Conservation (phyloP, 2,329 filamentous ascomycete species). For the Pseudogymnoascus sp. region DNA sequence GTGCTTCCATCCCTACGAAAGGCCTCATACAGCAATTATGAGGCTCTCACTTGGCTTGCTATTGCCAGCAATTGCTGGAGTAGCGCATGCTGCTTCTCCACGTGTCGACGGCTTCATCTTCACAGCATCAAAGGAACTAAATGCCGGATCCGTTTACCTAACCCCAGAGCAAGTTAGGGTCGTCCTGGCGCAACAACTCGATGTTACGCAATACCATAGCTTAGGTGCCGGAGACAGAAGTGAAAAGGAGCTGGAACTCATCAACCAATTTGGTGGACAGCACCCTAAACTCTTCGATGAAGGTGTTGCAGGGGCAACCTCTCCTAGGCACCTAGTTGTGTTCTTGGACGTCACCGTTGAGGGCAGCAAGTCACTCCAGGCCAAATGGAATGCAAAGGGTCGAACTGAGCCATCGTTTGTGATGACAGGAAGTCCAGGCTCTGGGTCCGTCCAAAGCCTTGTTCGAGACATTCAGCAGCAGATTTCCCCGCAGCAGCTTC, state of each 20-base stretch:
- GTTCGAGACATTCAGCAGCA: conserved; percentile 1
- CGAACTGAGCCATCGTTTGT: background rate
- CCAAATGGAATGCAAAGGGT: background rate
- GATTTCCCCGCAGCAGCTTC: background rate
- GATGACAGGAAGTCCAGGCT: background rate
- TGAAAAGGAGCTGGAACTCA: conserved; percentile 40
- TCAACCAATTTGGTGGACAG: conserved; percentile 53
- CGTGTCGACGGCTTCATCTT: conserved; percentile 49
- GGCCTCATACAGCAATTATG: conserved; percentile 28
- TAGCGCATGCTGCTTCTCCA: conserved; percentile 29
- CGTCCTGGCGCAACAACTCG: conserved; percentile 51
- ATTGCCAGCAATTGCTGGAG: conserved; percentile 31
- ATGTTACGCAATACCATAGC: conserved; percentile 38
- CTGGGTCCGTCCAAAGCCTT: background rate
- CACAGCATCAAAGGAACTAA: conserved; percentile 28
- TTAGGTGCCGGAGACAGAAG: conserved; percentile 30
- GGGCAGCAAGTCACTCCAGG: background rate
- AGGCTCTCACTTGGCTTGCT: conserved; percentile 35
- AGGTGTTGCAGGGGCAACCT: conserved; percentile 13
- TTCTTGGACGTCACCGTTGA: conserved; percentile 4
- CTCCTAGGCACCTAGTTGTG: background rate
- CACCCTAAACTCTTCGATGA: conserved; percentile 44
- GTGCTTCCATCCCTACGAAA: conserved; percentile 2
- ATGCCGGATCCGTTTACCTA: conserved; percentile 34
- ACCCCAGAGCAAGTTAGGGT: conserved; percentile 42